Percentiles rank a stretch among this genome's conserved stretches.
These are phyloP conservation scores for Pleurotus platypus DNA, from an alignment of 768 basidiomycete species.

Conservation along the genomic window DNA sequence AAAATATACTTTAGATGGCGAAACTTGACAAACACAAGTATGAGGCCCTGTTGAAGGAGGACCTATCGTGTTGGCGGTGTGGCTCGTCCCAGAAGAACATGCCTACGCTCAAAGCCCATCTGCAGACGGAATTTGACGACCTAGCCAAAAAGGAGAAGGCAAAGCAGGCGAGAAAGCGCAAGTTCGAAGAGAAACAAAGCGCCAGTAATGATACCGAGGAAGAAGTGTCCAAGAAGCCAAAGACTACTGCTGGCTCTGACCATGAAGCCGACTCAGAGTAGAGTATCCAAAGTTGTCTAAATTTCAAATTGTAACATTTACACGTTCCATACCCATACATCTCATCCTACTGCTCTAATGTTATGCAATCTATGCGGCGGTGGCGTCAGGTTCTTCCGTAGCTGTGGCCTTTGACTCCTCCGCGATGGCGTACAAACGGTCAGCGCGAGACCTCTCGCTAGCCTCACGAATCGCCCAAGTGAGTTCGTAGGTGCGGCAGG, in stretches of 20 bases:
- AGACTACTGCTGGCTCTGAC: neutral
- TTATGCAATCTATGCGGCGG: neutral
- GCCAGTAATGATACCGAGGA: conserved; percentile 4
- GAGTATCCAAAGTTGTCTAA: neutral
- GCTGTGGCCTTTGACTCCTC: neutral
- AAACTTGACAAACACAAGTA: conserved; percentile 48
- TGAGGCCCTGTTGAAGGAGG: conserved; percentile 64
- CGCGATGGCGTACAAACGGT: conserved; percentile 34
- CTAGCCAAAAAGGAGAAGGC: conserved; percentile 38
- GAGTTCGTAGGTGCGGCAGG: conserved; percentile 83
- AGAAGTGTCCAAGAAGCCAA: conserved; percentile 11
- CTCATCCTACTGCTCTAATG: neutral
- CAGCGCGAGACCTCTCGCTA: conserved; percentile 60
- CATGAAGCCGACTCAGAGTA: too few species aligned
- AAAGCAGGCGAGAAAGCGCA: conserved; percentile 37
- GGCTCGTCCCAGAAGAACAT: conserved; percentile 61
- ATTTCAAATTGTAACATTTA: neutral
- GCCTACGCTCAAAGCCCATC: conserved; percentile 69
- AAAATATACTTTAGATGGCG: conserved; percentile 41
- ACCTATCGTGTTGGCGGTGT: conserved; percentile 71
- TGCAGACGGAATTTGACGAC: conserved; percentile 70
- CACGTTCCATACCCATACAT: neutral
- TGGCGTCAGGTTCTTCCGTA: neutral
- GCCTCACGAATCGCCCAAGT: conserved; percentile 92
- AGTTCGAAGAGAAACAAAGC: conserved; percentile 24